These are phyloP conservation scores for Chytriomyces confervae DNA, from an alignment of 192 early-diverging fungal genomes.

Conservation along the genomic window DNA sequence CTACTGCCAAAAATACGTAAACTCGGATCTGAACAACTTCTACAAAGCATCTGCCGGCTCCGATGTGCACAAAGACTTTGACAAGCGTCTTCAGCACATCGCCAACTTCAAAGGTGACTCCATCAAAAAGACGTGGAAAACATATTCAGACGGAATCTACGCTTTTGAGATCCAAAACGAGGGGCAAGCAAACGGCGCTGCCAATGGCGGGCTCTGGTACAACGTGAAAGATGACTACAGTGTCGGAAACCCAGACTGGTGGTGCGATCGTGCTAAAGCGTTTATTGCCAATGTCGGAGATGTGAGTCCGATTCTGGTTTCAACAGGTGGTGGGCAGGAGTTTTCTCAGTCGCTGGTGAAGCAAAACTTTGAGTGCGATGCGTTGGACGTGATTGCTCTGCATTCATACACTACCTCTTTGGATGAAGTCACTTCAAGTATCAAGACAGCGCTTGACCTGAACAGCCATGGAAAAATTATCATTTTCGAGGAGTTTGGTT, in stretches of 20 bases:
- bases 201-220: not conserved
- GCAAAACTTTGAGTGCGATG: conserved; percentile 26
- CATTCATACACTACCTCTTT: conserved; percentile 27
- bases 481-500: not conserved
- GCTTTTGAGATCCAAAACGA: conserved; percentile 39
- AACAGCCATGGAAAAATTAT: not conserved
- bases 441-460: not conserved
- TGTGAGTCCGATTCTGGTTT: conserved; percentile 18
- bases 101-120: conserved; percentile 17
- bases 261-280: conserved; percentile 30
- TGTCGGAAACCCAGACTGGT: conserved; percentile 33
- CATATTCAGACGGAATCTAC: conserved; percentile 29
- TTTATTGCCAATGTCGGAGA: not conserved
- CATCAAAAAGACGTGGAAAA: conserved; percentile 28
- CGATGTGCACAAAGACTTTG: conserved; percentile 13
- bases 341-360: conserved; percentile 19
- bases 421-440: not conserved
- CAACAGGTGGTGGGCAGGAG: conserved; percentile 34
- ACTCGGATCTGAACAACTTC: not conserved
- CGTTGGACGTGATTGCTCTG: conserved; percentile 31
- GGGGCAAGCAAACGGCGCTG: conserved; percentile 24
- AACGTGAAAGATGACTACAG: not conserved
- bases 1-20: conserved; percentile 17
- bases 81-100: conserved; percentile 29
- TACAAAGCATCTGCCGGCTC: not conserved